These are phyloP conservation scores for Zoysia japonica DNA, from an alignment of 176 grass and related monocot genomes.

Conservation along the genomic window DNA sequence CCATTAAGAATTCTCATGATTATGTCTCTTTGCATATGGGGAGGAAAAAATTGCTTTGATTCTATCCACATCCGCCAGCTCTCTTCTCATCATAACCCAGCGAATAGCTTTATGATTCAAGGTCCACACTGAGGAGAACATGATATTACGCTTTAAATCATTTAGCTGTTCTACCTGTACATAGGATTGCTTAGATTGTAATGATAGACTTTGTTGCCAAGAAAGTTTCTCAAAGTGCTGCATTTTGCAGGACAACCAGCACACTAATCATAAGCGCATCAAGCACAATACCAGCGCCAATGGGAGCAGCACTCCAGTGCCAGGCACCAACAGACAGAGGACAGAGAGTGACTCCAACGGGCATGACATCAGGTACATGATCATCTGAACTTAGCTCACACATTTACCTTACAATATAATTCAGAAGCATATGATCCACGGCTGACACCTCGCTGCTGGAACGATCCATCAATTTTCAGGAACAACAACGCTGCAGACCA, in stretches of 20 bases:
- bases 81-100: constrained; percentile 9
- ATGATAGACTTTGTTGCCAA: constrained; percentile 33
- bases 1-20: constrained; percentile 22
- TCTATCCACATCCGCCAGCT: constrained; percentile 42
- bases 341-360: constrained; percentile 38
- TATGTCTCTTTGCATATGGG: constrained; percentile 32
- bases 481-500: constrained; percentile 20
- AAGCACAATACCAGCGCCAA: constrained; percentile 33
- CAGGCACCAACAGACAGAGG: constrained; percentile 17
- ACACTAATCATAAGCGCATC: constrained; percentile 39
- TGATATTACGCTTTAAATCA: constrained; percentile 33
- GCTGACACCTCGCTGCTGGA: constrained; percentile 1
- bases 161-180: constrained; percentile 30
- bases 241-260: constrained; percentile 54
- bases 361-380: constrained; percentile 41
- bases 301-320: neutral
- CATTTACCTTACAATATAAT: neutral
- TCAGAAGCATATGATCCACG: neutral
- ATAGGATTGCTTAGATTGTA: constrained; percentile 28
- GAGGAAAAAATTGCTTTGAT: constrained; percentile 38
- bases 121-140: constrained; percentile 25
- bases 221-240: constrained; percentile 23
- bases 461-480: constrained; percentile 32
- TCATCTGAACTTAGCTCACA: neutral
- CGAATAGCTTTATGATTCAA: constrained; percentile 27